Conservation (phyloP, 78 protist species). For the Dictyostelium capitatum region DNA sequence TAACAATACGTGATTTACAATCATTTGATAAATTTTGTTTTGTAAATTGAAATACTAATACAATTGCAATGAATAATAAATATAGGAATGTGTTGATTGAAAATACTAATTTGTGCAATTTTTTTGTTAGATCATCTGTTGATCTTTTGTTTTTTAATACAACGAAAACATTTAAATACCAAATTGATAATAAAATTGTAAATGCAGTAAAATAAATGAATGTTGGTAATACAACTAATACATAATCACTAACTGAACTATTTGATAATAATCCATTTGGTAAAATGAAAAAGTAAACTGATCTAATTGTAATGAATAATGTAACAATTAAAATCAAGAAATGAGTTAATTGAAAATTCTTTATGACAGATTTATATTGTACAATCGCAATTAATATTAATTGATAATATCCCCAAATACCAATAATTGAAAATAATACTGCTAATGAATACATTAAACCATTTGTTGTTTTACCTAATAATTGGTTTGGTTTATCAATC, state of each 20-base stretch:
- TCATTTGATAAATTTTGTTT: background rate
- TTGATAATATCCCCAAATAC: background rate
- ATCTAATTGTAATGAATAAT: no score
- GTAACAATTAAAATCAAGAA: no score
- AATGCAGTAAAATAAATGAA: constrained; percentile 22
- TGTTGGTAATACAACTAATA: background rate
- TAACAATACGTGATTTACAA: background rate
- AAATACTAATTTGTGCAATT: background rate
- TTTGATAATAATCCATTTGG: background rate
- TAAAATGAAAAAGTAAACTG: no score
- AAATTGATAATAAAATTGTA: background rate
- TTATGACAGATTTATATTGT: no score
- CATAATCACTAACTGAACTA: constrained; percentile 5
- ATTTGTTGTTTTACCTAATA: background rate
- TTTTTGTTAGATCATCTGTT: background rate
- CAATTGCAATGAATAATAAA: background rate
- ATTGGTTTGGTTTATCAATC: background rate
- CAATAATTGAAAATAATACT: background rate
- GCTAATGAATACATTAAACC: background rate
- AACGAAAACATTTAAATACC: background rate
- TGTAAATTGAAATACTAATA: background rate
- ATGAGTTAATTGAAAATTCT: no score
- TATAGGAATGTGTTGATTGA: background rate
- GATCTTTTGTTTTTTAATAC: background rate
- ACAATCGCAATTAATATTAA: background rate